These are phyloP conservation scores for Kalanchoe fedtschenkoi DNA, from an alignment of 164 flowering plant genomes.

Conservation along the genomic window DNA sequence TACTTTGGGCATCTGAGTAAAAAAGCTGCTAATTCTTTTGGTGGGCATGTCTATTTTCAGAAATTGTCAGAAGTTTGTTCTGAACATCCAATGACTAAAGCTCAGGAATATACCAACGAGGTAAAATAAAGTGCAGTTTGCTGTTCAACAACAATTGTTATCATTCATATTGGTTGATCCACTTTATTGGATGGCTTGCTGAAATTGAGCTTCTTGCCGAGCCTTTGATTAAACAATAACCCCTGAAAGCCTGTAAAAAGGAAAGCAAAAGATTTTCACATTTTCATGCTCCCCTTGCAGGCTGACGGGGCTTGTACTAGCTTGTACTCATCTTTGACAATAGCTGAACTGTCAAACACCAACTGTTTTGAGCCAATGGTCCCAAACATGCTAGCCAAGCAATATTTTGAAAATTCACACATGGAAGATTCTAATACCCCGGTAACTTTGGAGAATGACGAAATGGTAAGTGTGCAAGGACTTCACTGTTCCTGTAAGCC, in stretches of 20 bases:
- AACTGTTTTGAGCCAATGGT: background rate
- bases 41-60: background rate
- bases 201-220: background rate
- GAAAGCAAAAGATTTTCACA: background rate
- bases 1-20: background rate
- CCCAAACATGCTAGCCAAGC: background rate
- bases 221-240: too few species aligned
- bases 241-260: background rate
- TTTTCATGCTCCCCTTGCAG: background rate
- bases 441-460: background rate
- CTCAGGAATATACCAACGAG: background rate
- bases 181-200: too few species aligned
- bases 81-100: background rate
- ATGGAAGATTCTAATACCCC: background rate
- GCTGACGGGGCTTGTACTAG: background rate
- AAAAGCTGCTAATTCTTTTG: background rate
- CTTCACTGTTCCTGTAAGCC: background rate
- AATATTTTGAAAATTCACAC: background rate
- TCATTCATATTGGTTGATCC: too few species aligned
- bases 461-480: background rate
- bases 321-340: background rate
- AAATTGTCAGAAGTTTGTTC: background rate
- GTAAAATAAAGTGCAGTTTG: background rate
- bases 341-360: background rate
- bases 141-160: background rate